Conservation (phyloP, 495 filamentous ascomycete species). For the Penicillium turbatum region DNA sequence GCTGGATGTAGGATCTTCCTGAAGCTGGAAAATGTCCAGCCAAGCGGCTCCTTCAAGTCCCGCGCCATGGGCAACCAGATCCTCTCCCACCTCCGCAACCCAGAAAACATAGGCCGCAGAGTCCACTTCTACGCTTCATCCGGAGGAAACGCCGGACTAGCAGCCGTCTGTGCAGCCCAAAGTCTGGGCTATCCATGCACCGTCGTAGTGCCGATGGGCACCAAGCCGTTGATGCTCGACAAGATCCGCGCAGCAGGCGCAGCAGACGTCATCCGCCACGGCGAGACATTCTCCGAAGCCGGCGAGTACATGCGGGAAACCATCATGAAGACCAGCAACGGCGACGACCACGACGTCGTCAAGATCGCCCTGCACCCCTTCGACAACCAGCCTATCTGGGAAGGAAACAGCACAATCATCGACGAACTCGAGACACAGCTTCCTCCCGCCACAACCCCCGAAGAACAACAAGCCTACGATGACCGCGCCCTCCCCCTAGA, state of each 20-base stretch:
- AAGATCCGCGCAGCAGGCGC: conserved; percentile 70
- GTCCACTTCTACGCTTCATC: conserved; percentile 84
- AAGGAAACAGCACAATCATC: conserved; percentile 67
- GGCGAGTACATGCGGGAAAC: conserved; percentile 65
- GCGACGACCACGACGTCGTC: conserved; percentile 48
- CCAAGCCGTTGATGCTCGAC: conserved; percentile 63
- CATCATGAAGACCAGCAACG: conserved; percentile 46
- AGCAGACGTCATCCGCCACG: conserved; percentile 63
- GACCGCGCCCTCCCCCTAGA: conserved; percentile 46
- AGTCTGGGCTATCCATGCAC: conserved; percentile 69
- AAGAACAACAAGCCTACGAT: conserved; percentile 31
- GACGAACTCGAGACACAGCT: conserved; percentile 67
- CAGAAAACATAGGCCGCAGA: conserved; percentile 29
- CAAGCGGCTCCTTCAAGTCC: conserved; percentile 93
- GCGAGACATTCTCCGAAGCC: conserved; percentile 71
- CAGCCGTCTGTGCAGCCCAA: conserved; percentile 73
- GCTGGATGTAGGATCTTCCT: conserved; percentile 80
- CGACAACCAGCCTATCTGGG: conserved; percentile 81
- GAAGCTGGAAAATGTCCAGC: conserved; percentile 92
- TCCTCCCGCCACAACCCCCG: conserved; percentile 28
- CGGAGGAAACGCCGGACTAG: conserved; percentile 90
- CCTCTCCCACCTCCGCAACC: conserved; percentile 50
- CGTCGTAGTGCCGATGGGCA: conserved; percentile 71
- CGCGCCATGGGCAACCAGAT: conserved; percentile 81
- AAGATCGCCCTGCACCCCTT: conserved; percentile 82